Percentiles rank a stretch among this genome's conserved stretches.
Evolutionary conservation across 768 basidiomycete species (phyloP).

Genomic region (Galerina marginata): DNA sequence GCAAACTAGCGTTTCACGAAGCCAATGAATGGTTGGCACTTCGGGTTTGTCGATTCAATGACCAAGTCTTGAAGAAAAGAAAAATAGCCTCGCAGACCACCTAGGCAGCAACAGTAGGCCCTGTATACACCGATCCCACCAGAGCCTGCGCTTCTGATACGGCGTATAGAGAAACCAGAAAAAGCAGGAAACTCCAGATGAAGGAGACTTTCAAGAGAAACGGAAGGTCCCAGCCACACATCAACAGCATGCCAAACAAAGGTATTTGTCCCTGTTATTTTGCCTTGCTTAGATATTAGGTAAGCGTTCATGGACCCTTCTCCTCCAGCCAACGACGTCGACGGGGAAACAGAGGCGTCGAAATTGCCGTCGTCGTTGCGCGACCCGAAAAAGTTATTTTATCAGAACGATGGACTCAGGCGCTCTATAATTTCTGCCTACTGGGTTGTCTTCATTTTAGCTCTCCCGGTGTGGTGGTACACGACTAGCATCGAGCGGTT

Average conservation of each 20-base stretch:
- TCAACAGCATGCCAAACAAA: conserved; percentile 31
- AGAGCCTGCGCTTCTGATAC: conserved; percentile 3
- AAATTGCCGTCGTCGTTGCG: conserved; percentile 33
- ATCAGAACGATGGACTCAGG: conserved; percentile 55
- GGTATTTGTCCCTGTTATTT: conserved; percentile 29
- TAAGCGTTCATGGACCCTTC: conserved; percentile 24
- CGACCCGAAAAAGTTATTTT: conserved; percentile 58
- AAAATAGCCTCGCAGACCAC: conserved; percentile 7
- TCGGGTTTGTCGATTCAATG: conserved; percentile 6
- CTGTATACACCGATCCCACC: conserved; percentile 8
- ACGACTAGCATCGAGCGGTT: conserved; percentile 90
- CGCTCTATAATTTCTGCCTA: conserved; percentile 74
- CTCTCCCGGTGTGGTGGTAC: conserved; percentile 92
- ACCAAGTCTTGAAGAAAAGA: conserved; percentile 18
- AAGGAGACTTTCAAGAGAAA: conserved; percentile 20
- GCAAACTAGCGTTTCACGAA: conserved; percentile 15
- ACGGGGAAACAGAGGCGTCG: neutral
- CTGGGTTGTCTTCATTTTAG: conserved; percentile 77
- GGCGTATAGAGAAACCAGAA: conserved; percentile 9
- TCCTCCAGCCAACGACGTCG: conserved; percentile 9
- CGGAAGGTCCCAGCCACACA: conserved; percentile 33
- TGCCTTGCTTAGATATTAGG: conserved; percentile 21
- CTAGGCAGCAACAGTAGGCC: neutral
- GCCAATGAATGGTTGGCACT: neutral
- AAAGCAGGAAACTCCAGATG: conserved; percentile 14